Evolutionary conservation across 2,329 filamentous ascomycete genomes (phyloP), one percentile per base, ranked within the genome.

Genomic region (Pseudofabraea citricarpa): DNA sequence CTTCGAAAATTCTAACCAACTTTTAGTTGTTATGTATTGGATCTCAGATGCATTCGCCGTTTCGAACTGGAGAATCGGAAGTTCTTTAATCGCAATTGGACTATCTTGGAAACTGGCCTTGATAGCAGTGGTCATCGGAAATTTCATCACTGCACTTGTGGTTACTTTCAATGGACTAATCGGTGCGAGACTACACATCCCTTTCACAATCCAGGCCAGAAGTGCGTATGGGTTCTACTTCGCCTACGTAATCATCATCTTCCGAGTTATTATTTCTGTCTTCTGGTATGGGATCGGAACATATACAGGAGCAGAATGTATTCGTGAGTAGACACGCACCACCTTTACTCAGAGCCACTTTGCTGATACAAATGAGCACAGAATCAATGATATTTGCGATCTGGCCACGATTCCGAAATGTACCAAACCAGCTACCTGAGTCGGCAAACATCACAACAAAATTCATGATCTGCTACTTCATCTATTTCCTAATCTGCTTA

Each of bases 361-460:
- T n/a, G n/a, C n/a, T n/a, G n/a, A n/a, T n/a, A n/a, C n/a, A n/a
- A n/a, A n/a, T n/a, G n/a, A n/a, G 21, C 29, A 9, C 31, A 64
- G 33, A 49, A 43, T 49, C 44, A 0, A 58, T 61, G 35, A 49
- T 62, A 23, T 48, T 52, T 23, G 56, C 57, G 1, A 51, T 51
- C 21, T 49, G 46, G 46, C 46, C 44, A 46, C 27, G 44, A 19
- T 49, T 49, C 33, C 44, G 41, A 5, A 45, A 49, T 49, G 36
- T 57, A 45, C 53, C 53, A 40, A 81, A 81, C 51, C 60, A 64
- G 13, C 64, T 81, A 2, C 63, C 59, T 2, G 64, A 59, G 7
- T 69, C 74, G 20, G 41, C 42, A 12, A 75, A 75, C 16, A 76
- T 78, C 36, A 75, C 72, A 5, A 75, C 71, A 3, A 68, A 75